Evolutionary conservation across 768 basidiomycete species (phyloP), one percentile per base, ranked within the genome.

Genomic region (Vararia minispora): DNA sequence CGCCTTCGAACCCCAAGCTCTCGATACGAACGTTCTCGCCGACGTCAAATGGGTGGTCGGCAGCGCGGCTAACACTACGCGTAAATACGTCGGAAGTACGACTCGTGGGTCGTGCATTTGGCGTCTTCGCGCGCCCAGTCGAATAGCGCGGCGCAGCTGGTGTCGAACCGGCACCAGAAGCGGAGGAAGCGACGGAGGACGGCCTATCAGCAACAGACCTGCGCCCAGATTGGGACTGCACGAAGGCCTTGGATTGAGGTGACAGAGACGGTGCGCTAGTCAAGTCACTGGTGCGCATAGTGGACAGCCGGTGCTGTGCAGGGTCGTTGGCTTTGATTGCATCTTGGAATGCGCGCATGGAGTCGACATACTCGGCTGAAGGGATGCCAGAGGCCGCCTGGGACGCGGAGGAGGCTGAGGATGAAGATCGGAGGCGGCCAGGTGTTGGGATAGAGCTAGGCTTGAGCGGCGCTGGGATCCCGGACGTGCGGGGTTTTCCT

Each of bases 21-120:
- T 90, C 88, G 30, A 95, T 82, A 46, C 84, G 65, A 26, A 97
- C 91, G 48, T 68, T 74, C 51, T 91, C 87, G 2, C 87, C 91
- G 4, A 83, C 63, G 7, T 79, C 74, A 42, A 81, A 82, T 3
- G 59, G 39, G 46, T 63, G 59, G 5, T 60, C 60, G 8, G 63
- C 51, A n/a, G n/a, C n/a, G 37, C 74, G 65, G 48, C 67, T 68
- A 13, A 64, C 50, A 47, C 62, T 63, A 46, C 71, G 70, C 13
- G 55, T 48, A 46, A 69, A 65, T 3, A 61, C 60, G 47, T 86
- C 83, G 6, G 81, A 79, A 35, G 75, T 71, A 16, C 85, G 73
- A 49, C 80, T 84, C 10, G 66, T 57, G 5, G 84, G 73, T 29
- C 82, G 72, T 40, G 65, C 63, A 7, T 58, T 63, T 13, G 77